A percentile compares a stretch with the other conserved stretches of the same genome.
Conservation (phyloP, 257 asterid species). For the Haberlea rhodopensis region DNA sequence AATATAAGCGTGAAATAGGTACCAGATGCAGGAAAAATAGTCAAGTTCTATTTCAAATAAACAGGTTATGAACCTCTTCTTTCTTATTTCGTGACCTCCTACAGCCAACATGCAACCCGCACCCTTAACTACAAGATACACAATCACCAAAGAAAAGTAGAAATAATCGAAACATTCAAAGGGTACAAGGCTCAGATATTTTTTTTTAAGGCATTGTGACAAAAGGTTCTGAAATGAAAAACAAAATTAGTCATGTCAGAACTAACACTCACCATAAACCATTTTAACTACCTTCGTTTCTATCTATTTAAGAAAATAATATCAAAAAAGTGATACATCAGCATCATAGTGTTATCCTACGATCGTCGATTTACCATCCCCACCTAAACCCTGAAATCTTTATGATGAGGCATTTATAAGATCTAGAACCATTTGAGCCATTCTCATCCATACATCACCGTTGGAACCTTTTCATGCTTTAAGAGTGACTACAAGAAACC, state of each 20-base stretch:
- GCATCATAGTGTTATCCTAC: not conserved
- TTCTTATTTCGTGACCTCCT: too few species aligned
- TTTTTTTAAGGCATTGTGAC: not conserved
- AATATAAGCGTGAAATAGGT: not conserved
- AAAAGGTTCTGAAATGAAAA: not conserved
- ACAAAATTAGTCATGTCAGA: not conserved
- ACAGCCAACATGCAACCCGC: not conserved
- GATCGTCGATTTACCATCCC: not conserved
- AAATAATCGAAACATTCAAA: not conserved
- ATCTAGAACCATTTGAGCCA: too few species aligned
- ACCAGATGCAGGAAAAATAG: not conserved
- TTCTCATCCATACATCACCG: not conserved
- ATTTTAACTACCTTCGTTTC: not conserved
- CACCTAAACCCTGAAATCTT: not conserved
- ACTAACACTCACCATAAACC: not conserved
- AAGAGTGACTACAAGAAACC: slow-evolving; percentile 3
- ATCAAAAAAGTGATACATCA: not conserved
- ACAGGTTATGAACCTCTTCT: not conserved
- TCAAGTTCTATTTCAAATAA: too few species aligned
- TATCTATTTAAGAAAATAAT: not conserved
- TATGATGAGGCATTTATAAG: not conserved
- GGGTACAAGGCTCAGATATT: not conserved
- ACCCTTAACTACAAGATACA: not conserved
- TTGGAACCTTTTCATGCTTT: not conserved
- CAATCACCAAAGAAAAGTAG: not conserved